Evolutionary conservation across 306 rosid genomes (phyloP).

Genomic region (Dalbergia oliveri): DNA sequence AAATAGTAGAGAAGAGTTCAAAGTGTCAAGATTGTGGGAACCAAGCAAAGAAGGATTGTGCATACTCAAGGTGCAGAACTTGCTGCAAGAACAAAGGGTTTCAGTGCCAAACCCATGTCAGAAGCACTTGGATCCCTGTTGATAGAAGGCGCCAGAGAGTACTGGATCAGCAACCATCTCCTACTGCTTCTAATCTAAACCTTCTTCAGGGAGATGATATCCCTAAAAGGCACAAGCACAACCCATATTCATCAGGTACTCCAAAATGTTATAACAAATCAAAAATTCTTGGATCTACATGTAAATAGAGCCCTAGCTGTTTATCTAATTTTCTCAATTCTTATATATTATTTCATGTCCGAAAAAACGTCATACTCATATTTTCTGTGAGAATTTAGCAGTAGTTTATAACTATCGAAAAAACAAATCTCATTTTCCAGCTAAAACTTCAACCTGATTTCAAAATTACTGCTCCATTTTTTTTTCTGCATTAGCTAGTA

Average conservation of each 20-base stretch:
- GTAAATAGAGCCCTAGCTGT: conserved; percentile 32
- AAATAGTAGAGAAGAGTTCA: conserved; percentile 35
- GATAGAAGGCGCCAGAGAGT: conserved; percentile 55
- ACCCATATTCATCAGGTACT: conserved; percentile 49
- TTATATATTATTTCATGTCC: conserved; percentile 7
- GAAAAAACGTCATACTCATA: conserved; percentile 5
- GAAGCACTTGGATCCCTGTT: conserved; percentile 77
- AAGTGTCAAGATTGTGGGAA: conserved; percentile 84
- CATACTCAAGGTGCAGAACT: conserved; percentile 69
- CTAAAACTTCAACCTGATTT: conserved; percentile 17
- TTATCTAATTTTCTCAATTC: conserved; percentile 2
- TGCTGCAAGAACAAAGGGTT: conserved; percentile 78
- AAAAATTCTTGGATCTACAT: neutral
- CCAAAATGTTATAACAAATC: neutral
- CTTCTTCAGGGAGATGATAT: conserved; percentile 17
- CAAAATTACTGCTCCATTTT: neutral
- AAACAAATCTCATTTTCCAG: neutral
- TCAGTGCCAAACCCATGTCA: conserved; percentile 70
- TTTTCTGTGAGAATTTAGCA: too few relatives aligned
- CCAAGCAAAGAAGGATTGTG: conserved; percentile 76
- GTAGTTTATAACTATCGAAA: too few relatives aligned
- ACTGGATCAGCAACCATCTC: neutral
- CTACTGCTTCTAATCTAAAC: conserved; percentile 24
- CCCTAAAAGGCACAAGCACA: conserved; percentile 51
- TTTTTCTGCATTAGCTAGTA: neutral